Conservation (phyloP, 1,139 yeast species). For the Geotrichum armillariae region DNA sequence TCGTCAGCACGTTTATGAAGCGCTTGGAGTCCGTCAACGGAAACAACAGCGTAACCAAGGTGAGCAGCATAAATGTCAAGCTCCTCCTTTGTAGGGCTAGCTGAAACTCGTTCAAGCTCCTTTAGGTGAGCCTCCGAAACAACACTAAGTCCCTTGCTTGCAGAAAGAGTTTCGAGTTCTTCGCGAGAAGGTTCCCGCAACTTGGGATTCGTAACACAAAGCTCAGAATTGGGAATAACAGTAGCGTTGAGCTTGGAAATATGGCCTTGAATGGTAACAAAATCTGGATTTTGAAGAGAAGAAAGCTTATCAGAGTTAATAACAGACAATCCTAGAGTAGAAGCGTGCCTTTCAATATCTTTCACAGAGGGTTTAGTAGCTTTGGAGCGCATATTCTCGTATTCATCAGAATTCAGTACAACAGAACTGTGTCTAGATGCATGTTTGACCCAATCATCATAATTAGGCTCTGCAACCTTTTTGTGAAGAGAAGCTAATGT, state of each 20-base stretch:
- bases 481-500: constrained; percentile 38
- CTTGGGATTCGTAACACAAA: constrained; percentile 26
- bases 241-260: constrained; percentile 13
- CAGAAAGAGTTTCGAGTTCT: constrained; percentile 26
- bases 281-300: constrained; percentile 13
- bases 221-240: constrained; percentile 35
- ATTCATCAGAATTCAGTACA: constrained; percentile 33
- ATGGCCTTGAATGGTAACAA: constrained; percentile 11
- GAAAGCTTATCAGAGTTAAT: constrained; percentile 24
- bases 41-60: constrained; percentile 39
- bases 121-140: constrained; percentile 30
- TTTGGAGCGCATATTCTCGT: constrained; percentile 10
- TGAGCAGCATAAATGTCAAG: constrained; percentile 49
- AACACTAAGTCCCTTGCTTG: constrained; percentile 30
- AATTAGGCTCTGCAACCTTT: constrained; percentile 36
- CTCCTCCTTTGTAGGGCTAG: constrained; percentile 36
- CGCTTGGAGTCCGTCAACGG: constrained; percentile 37
- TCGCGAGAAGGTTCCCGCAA: constrained; percentile 18
- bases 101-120: constrained; percentile 32
- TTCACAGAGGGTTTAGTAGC: constrained; percentile 25
- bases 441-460: constrained; percentile 33
- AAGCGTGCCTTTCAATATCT: constrained; percentile 27
- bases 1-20: constrained; percentile 38
- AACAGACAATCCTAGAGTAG: constrained; percentile 25
- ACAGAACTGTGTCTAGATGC: constrained; percentile 36